Conservation (phyloP, 225 moss, liverwort and hornwort species). For the Polytrichum commune region DNA sequence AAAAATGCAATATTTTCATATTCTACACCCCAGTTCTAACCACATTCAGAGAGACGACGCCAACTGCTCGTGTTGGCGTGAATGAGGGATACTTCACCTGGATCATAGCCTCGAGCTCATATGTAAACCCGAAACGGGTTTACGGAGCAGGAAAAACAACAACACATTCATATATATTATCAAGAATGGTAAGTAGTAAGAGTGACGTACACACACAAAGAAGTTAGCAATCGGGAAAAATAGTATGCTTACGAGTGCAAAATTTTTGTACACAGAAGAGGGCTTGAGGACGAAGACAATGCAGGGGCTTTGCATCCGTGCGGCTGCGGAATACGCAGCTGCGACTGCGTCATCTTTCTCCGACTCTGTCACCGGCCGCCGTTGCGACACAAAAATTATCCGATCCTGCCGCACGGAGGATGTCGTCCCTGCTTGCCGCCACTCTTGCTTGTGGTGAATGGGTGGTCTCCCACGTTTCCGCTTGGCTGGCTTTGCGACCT, state of each 20-base stretch:
- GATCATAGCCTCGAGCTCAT: too few relatives aligned
- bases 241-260: constrained; percentile 19
- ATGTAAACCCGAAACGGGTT: too few relatives aligned
- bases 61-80: too few relatives aligned
- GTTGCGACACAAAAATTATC: constrained; percentile 13
- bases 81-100: too few relatives aligned
- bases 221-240: neutral
- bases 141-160: too few relatives aligned
- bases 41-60: too few relatives aligned
- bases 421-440: neutral
- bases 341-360: constrained; percentile 7
- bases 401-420: neutral
- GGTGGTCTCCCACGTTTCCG: constrained; percentile 4
- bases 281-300: constrained; percentile 22
- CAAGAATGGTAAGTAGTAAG: too few relatives aligned
- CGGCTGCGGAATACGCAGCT: constrained; percentile 1
- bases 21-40: too few relatives aligned
- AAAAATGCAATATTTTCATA: neutral
- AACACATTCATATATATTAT: too few relatives aligned
- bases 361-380: constrained; percentile 17
- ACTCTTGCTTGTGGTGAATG: neutral
- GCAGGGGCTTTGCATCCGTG: neutral
- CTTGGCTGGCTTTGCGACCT: neutral
- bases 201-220: neutral
- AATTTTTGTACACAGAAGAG: constrained; percentile 27